Evolutionary conservation across 345 rosid species (phyloP), one percentile per base, ranked within the genome.

Genomic region (Brassica carinata): DNA sequence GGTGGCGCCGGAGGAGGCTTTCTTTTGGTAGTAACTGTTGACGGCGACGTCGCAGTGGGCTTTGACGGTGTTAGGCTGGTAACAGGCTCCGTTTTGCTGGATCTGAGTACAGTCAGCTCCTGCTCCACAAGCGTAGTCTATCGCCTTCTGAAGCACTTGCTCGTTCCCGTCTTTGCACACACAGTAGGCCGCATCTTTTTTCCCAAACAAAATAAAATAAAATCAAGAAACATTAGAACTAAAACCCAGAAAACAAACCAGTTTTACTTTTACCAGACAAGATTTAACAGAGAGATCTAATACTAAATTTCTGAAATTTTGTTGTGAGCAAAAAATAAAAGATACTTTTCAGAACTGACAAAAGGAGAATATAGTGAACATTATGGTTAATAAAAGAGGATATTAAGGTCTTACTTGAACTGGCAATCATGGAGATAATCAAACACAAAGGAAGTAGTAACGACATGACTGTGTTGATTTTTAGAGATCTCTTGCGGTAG

Each of bases 101-200:
- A 90, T 91, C 55, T 83, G 76, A 0, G 75, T 7, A 73, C 96
- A 91, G 33, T 91, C 96, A 67, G 89, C 96, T 61, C 96, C 96
- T 40, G 87, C 85, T 77, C 99, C 99, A 80, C 99, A 96, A 13
- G 99, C 99, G 79, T 89, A 96, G 81, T 96, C 99, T 31, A 96
- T 58, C 3, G 88, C 63, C 57, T 90, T 96, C 76, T 96, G 99
- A 26, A 90, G 86, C 6, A 36, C 83, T 34, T 76, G 8, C 7
- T 92, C 96, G 74, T 86, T 55, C 43, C 96, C 97, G 76, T 90
- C 93, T 85, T 87, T 96, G 66, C 99, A 96, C 5, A 93, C 5
- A 72, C 99, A 96, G 76, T 93, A 96, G 8, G 76, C 77, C 10
- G 93, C 99, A 73, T 85, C 97, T 93, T 55, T 45, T 31, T 67